These are phyloP conservation scores for Aspergillus glaucus DNA, from an alignment of 2,329 filamentous ascomycete genomes.

Conservation along the genomic window DNA sequence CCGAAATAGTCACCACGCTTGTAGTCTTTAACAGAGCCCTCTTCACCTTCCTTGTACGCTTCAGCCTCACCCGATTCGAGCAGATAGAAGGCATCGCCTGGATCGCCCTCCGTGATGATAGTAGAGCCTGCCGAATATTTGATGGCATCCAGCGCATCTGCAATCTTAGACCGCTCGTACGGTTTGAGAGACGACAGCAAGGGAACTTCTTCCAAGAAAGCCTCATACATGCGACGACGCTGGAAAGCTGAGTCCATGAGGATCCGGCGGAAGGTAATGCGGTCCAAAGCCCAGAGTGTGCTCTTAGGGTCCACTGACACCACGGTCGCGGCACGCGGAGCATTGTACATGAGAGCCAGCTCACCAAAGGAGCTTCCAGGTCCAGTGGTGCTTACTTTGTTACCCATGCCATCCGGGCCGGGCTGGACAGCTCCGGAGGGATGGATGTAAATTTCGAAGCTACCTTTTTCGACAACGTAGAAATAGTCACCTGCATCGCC, in stretches of 20 bases:
- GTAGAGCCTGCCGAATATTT: slow-evolving; percentile 73
- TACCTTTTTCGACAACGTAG: slow-evolving; percentile 88
- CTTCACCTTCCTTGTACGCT: slow-evolving; percentile 70
- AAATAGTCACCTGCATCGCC: slow-evolving; percentile 96
- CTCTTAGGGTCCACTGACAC: slow-evolving; percentile 71
- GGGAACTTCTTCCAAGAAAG: slow-evolving; percentile 89
- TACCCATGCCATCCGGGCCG: slow-evolving; percentile 74
- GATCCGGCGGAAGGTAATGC: slow-evolving; percentile 93
- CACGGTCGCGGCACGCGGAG: slow-evolving; percentile 89
- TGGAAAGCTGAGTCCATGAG: slow-evolving; percentile 98
- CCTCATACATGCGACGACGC: slow-evolving; percentile 92
- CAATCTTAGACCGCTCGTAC: slow-evolving; percentile 96
- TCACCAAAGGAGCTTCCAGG: slow-evolving; percentile 94
- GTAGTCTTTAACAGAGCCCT: slow-evolving; percentile 70
- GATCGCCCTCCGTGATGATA: slow-evolving; percentile 89
- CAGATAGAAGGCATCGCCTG: slow-evolving; percentile 85
- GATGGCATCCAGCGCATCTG: slow-evolving; percentile 85
- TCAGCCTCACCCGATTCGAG: slow-evolving; percentile 82
- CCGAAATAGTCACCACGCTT: slow-evolving; percentile 94
- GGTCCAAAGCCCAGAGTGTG: slow-evolving; percentile 89
- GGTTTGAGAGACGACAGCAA: slow-evolving; percentile 75
- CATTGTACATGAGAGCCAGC: slow-evolving; percentile 97
- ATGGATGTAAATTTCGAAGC: slow-evolving; percentile 89
- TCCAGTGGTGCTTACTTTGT: slow-evolving; percentile 73
- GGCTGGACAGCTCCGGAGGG: slow-evolving; percentile 67